Evolutionary conservation across 169 alveolate genomes (phyloP).

Genomic region (Ichthyophthirius multifiliis): DNA sequence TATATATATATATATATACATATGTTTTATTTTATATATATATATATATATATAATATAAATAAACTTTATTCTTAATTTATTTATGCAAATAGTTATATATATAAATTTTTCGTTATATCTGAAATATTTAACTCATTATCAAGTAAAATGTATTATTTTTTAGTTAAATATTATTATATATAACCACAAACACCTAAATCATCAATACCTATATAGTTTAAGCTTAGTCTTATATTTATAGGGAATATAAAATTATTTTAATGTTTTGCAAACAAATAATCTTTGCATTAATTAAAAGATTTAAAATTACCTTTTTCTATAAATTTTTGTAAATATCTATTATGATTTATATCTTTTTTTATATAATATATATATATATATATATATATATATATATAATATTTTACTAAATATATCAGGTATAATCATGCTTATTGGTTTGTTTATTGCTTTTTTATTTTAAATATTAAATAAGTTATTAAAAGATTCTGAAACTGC

Average conservation of each 20-base stretch:
- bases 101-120: background rate
- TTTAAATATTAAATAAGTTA: background rate
- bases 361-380: background rate
- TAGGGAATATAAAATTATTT: background rate
- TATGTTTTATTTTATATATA: too few species aligned
- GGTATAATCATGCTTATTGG: background rate
- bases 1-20: too few species aligned
- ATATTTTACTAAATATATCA: background rate
- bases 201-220: background rate
- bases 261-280: background rate
- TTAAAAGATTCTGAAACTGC: background rate
- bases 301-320: background rate
- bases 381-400: background rate
- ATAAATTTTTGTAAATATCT: background rate
- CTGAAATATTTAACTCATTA: background rate
- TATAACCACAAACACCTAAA: background rate
- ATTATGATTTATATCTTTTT: background rate
- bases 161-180: background rate
- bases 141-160: background rate
- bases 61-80: too few species aligned
- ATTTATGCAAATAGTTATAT: too few species aligned
- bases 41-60: too few species aligned
- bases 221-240: background rate
- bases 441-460: background rate
- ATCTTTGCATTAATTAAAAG: background rate